Percentiles rank a stretch among this genome's conserved stretches.
phyloP scores from a whole-genome alignment of 495 filamentous ascomycete genomes.

The Stereocaulon alpinum region DNA sequence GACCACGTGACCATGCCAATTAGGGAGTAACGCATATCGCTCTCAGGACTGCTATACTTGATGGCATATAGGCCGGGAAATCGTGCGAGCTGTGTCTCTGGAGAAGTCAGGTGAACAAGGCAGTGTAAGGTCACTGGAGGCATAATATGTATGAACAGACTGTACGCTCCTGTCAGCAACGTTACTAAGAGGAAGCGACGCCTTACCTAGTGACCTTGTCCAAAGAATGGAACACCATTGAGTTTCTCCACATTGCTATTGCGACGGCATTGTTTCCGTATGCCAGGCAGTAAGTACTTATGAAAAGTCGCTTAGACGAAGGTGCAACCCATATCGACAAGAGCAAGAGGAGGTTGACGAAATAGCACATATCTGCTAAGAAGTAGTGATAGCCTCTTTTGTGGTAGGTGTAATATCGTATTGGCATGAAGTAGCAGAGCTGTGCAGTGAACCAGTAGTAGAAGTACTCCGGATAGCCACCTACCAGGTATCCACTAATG shows the following conservation, averaged over 20 bases:
- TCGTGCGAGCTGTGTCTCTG: constrained; percentile 50
- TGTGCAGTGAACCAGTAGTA: constrained; percentile 86
- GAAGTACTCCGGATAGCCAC: constrained; percentile 74
- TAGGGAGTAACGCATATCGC: constrained; percentile 68
- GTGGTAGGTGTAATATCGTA: constrained; percentile 84
- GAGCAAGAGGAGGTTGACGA: constrained; percentile 80
- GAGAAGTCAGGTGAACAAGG: constrained; percentile 69
- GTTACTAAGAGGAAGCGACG: not conserved
- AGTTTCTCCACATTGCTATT: constrained; percentile 99
- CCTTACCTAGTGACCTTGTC: constrained; percentile 81
- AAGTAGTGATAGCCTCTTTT: constrained; percentile 93
- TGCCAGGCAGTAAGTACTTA: constrained; percentile 83
- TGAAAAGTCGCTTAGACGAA: constrained; percentile 80
- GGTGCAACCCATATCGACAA: constrained; percentile 87
- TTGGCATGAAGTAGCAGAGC: constrained; percentile 89
- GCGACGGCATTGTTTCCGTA: constrained; percentile 95
- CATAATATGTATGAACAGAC: constrained; percentile 98
- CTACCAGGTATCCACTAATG: constrained; percentile 87
- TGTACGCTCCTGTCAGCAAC: constrained; percentile 23
- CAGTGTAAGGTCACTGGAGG: constrained; percentile 88
- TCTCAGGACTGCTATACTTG: constrained; percentile 58
- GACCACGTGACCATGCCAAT: constrained; percentile 86
- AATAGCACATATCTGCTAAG: constrained; percentile 93
- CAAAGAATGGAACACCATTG: constrained; percentile 92
- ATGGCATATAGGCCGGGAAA: constrained; percentile 84